Evolutionary conservation across 805 yeast genomes (phyloP).

Genomic region (Metschnikowia lochheadii): DNA sequence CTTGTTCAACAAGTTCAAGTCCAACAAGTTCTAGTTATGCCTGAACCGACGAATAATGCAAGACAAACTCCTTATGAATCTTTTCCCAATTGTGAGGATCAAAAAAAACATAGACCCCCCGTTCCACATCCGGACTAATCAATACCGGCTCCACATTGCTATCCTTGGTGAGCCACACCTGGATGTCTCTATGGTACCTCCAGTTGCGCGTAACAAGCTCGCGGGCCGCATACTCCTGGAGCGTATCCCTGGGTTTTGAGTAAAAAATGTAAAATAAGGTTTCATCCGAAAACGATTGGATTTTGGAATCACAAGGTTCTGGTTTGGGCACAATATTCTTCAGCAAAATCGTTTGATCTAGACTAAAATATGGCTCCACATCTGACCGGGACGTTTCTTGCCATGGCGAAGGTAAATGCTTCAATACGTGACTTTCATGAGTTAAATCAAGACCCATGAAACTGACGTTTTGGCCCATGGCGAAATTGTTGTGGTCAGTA

Average conservation of each 20-base stretch:
- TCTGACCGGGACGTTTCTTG: slow-evolving; percentile 84
- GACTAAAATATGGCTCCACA: slow-evolving; percentile 76
- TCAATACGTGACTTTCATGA: slow-evolving; percentile 46
- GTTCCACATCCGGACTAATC: slow-evolving; percentile 73
- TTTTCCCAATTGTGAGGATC: slow-evolving; percentile 97
- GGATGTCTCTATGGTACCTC: slow-evolving; percentile 94
- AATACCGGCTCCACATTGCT: slow-evolving; percentile 85
- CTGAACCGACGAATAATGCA: slow-evolving; percentile 43
- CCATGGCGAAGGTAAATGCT: slow-evolving; percentile 90
- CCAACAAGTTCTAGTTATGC: slow-evolving; percentile 8
- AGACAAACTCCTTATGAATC: slow-evolving; percentile 65
- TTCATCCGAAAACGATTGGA: slow-evolving; percentile 74
- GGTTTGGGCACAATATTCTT: slow-evolving; percentile 36
- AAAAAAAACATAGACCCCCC: slow-evolving; percentile 90
- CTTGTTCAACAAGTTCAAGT: no score
- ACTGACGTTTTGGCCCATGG: slow-evolving; percentile 71
- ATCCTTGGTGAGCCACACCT: slow-evolving; percentile 95
- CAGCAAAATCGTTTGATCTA: slow-evolving; percentile 48
- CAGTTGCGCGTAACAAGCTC: slow-evolving; percentile 90
- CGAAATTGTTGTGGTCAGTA: slow-evolving; percentile 58
- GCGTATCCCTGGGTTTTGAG: slow-evolving; percentile 85
- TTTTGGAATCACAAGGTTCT: slow-evolving; percentile 45
- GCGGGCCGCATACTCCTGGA: slow-evolving; percentile 91
- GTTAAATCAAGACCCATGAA: slow-evolving; percentile 61
- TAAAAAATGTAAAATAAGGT: slow-evolving; percentile 91